These are phyloP conservation scores for Colletotrichum acutatum DNA, from an alignment of 2,329 filamentous ascomycete genomes.

Conservation along the genomic window DNA sequence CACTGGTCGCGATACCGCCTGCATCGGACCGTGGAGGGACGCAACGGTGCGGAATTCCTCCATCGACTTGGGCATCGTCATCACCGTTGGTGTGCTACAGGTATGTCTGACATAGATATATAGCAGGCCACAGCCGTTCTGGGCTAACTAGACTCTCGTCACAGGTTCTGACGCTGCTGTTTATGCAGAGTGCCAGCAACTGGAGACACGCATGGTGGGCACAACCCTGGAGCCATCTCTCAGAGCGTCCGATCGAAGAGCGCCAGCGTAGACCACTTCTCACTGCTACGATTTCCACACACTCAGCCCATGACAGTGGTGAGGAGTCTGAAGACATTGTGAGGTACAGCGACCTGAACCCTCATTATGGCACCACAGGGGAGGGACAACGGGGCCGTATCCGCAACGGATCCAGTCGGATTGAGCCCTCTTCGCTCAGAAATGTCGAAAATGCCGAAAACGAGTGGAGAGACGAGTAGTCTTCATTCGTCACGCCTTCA, in stretches of 20 bases:
- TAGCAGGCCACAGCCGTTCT: background rate
- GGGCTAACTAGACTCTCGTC: background rate
- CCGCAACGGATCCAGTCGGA: background rate
- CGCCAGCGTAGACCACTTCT: constrained; percentile 31
- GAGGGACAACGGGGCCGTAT: constrained; percentile 17
- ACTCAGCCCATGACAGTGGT: constrained; percentile 19
- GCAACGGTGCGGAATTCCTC: constrained; percentile 65
- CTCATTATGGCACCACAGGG: constrained; percentile 24
- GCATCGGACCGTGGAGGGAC: constrained; percentile 65
- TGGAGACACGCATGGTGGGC: constrained; percentile 37
- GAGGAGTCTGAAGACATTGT: constrained; percentile 30
- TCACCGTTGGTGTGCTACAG: constrained; percentile 66
- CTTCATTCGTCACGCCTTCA: too few relatives aligned
- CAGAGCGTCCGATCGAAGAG: constrained; percentile 22
- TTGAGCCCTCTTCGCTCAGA: constrained; percentile 28
- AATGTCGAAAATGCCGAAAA: constrained; percentile 3
- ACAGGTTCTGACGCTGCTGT: constrained; percentile 29
- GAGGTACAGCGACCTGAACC: constrained; percentile 27
- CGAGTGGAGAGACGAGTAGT: constrained; percentile 10
- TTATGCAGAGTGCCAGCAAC: constrained; percentile 29
- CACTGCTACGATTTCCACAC: background rate
- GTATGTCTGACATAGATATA: constrained; percentile 48
- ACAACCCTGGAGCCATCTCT: constrained; percentile 29
- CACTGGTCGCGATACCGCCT: constrained; percentile 59
- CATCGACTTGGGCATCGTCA: constrained; percentile 64